A percentile compares a stretch with the other conserved stretches of the same genome.
Evolutionary conservation across 208 protist species (phyloP).

Genomic region (Entamoeba invadens): DNA sequence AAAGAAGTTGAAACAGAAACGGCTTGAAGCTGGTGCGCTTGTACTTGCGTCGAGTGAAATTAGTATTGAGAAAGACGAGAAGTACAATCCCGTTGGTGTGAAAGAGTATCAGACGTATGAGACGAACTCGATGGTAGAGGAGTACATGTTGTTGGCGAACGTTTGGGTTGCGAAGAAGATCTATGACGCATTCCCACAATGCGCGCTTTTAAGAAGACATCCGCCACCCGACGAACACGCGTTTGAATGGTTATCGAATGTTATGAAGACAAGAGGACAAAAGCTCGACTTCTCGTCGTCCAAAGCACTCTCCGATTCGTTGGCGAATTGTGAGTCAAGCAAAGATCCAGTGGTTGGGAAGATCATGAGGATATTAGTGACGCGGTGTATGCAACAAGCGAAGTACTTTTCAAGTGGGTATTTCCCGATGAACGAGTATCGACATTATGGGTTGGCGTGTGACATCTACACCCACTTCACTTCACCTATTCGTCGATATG

Average conservation of each 20-base stretch:
- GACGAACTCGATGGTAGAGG: slow-evolving; percentile 76
- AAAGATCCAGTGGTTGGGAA: slow-evolving; percentile 47
- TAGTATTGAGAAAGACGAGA: slow-evolving; percentile 44
- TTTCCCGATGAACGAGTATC: slow-evolving; percentile 34
- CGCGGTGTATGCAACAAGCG: slow-evolving; percentile 52
- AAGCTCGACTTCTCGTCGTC: slow-evolving; percentile 16
- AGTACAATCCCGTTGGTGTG: slow-evolving; percentile 61
- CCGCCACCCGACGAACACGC: slow-evolving; percentile 37
- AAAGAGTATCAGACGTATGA: slow-evolving; percentile 61
- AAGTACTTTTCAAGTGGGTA: slow-evolving; percentile 32
- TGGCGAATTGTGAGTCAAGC: background rate
- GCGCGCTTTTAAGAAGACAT: slow-evolving; percentile 57
- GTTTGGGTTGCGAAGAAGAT: slow-evolving; percentile 56
- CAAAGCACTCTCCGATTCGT: slow-evolving; percentile 14
- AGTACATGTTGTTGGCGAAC: slow-evolving; percentile 86
- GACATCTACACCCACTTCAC: slow-evolving; percentile 77
- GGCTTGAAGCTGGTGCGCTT: slow-evolving; percentile 49
- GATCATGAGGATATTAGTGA: slow-evolving; percentile 48
- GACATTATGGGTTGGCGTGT: slow-evolving; percentile 63
- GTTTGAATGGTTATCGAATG: slow-evolving; percentile 19
- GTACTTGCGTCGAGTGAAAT: slow-evolving; percentile 45
- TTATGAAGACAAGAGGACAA: slow-evolving; percentile 4
- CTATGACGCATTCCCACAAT: slow-evolving; percentile 39
- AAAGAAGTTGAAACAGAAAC: slow-evolving; percentile 54
- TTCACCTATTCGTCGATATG: slow-evolving; percentile 65